These are phyloP conservation scores for Coemansia biformis DNA, from an alignment of 192 early-diverging fungal genomes.

Conservation along the genomic window DNA sequence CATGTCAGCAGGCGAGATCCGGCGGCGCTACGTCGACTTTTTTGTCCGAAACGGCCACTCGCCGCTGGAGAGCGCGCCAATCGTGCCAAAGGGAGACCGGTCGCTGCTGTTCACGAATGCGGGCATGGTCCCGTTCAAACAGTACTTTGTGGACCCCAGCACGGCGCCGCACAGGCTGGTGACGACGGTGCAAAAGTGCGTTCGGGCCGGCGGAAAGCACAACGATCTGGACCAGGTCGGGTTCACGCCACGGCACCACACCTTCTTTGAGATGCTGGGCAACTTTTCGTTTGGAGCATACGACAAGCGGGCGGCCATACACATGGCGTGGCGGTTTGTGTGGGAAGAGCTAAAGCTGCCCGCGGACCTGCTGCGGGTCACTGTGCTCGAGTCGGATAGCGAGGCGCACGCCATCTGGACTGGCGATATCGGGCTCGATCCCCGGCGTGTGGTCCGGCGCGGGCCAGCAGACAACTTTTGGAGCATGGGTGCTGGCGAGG, in stretches of 20 bases:
- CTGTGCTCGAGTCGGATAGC: slow-evolving; percentile 84
- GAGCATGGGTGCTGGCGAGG: slow-evolving; percentile 92
- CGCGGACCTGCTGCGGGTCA: slow-evolving; percentile 81
- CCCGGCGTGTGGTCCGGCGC: slow-evolving; percentile 73
- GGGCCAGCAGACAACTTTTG: slow-evolving; percentile 95
- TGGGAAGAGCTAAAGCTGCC: slow-evolving; percentile 76
- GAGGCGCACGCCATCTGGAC: slow-evolving; percentile 67
- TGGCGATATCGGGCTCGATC: slow-evolving; percentile 79
- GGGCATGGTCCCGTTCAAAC: slow-evolving; percentile 97
- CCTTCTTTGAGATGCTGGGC: slow-evolving; percentile 99
- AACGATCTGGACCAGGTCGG: slow-evolving; percentile 99
- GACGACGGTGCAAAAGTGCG: slow-evolving; percentile 96
- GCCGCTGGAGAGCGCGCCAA: slow-evolving; percentile 73
- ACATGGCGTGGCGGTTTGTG: slow-evolving; percentile 86
- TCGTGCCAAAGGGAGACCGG: slow-evolving; percentile 90
- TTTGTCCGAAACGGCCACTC: slow-evolving; percentile 68
- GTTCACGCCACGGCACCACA: slow-evolving; percentile 93
- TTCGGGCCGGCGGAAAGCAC: slow-evolving; percentile 97
- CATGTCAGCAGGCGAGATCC: slow-evolving; percentile 63
- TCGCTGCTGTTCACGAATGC: slow-evolving; percentile 94
- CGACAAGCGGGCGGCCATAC: slow-evolving; percentile 87
- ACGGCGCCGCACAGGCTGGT: slow-evolving; percentile 80
- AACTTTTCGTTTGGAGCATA: slow-evolving; percentile 99
- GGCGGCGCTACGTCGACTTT: slow-evolving; percentile 80
- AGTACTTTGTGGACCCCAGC: slow-evolving; percentile 82